Conservation (phyloP, 352 stramenopile species). For the Phytophthora pinifolia region DNA sequence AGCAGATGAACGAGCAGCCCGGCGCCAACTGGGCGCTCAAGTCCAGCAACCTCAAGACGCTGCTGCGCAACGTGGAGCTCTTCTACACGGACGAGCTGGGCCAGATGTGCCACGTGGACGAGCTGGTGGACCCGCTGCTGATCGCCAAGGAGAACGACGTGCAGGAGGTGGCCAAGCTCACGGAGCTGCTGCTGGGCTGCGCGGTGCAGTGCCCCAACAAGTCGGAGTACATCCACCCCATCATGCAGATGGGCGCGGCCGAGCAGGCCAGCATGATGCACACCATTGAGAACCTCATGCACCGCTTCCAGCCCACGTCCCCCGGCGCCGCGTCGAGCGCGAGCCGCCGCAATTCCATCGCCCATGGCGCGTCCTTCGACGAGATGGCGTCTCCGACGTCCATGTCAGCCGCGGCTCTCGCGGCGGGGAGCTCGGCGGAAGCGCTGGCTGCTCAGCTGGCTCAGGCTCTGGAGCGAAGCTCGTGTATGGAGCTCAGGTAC, state of each 20-base stretch:
- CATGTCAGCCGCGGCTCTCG: conserved; percentile 29
- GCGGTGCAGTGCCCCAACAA: conserved; percentile 79
- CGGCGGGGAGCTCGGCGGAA: conserved; percentile 42
- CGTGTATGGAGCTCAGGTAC: conserved; percentile 68
- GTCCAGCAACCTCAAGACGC: conserved; percentile 79
- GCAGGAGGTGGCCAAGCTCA: conserved; percentile 69
- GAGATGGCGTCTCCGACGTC: conserved; percentile 46
- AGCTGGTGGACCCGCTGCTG: conserved; percentile 65
- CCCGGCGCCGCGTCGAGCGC: conserved; percentile 32
- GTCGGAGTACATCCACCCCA: conserved; percentile 84
- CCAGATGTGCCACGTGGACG: conserved; percentile 65
- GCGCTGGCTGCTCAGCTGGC: conserved; percentile 53
- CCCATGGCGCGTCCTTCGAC: conserved; percentile 48
- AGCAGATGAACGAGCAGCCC: conserved; percentile 66
- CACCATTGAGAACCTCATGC: conserved; percentile 84
- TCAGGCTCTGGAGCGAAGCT: conserved; percentile 68
- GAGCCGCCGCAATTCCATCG: conserved; percentile 31
- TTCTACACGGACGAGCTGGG: conserved; percentile 85
- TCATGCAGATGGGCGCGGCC: conserved; percentile 78
- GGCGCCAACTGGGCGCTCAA: conserved; percentile 74
- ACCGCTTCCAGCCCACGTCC: conserved; percentile 66
- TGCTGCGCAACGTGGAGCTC: conserved; percentile 72
- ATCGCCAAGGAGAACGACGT: conserved; percentile 75
- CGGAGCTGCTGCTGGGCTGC: conserved; percentile 73
- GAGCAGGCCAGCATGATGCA: conserved; percentile 86